phyloP scores from a whole-genome alignment of 441 rosid genomes.

The Arabidopsis hybrid region DNA sequence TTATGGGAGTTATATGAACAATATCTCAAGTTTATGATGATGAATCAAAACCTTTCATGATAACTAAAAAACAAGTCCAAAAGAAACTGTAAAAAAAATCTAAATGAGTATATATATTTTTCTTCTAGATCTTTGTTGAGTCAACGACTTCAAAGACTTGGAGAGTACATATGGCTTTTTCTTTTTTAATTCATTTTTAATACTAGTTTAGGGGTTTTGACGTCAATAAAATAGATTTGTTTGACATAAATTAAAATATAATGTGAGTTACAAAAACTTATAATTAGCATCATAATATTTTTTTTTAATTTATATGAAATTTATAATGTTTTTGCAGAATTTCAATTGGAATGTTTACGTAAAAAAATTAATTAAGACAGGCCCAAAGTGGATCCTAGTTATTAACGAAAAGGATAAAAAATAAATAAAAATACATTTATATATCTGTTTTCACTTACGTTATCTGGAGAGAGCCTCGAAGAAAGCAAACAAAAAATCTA shows the following conservation, averaged over 20 bases:
- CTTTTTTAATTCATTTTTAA: background rate
- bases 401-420: background rate
- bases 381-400: background rate
- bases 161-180: no score
- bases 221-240: background rate
- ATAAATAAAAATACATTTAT: background rate
- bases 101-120: background rate
- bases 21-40: slow-evolving; percentile 39
- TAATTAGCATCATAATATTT: no score
- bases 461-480: slow-evolving; percentile 4
- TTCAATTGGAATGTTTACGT: no score
- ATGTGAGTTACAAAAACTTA: no score
- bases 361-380: no score
- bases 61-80: background rate
- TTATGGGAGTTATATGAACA: slow-evolving; percentile 60
- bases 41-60: slow-evolving; percentile 32
- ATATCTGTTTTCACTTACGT: slow-evolving; percentile 6
- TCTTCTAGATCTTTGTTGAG: background rate
- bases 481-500: slow-evolving; percentile 13
- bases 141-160: background rate
- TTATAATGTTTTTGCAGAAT: no score
- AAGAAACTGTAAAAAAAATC: slow-evolving; percentile 2
- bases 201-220: background rate
- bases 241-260: no score
- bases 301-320: no score